A percentile compares a stretch with the other conserved stretches of the same genome.
These are phyloP conservation scores for Plectosphaerella plurivora DNA, from an alignment of 2,329 filamentous ascomycete species.

Conservation along the genomic window DNA sequence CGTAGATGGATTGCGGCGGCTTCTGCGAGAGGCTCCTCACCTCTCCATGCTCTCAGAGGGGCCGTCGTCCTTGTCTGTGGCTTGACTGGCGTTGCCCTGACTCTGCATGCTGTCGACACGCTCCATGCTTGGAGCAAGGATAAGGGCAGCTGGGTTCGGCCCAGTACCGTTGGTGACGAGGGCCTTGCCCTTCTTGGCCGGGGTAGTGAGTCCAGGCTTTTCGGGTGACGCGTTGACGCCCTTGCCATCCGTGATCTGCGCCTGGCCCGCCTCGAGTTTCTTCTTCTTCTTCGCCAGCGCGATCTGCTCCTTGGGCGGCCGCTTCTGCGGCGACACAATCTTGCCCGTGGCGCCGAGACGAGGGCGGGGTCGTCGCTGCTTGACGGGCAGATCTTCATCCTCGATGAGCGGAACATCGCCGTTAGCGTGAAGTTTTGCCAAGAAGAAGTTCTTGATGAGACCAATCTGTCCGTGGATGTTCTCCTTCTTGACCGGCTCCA, in stretches of 20 bases:
- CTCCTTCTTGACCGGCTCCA: slow-evolving; percentile 74
- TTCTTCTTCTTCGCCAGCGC: slow-evolving; percentile 85
- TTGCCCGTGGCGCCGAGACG: slow-evolving; percentile 69
- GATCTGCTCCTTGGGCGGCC: slow-evolving; percentile 76
- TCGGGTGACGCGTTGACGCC: slow-evolving; percentile 27
- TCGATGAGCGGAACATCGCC: slow-evolving; percentile 69
- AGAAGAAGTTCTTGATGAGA: slow-evolving; percentile 86
- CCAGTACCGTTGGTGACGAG: slow-evolving; percentile 28
- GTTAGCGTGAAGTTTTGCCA: slow-evolving; percentile 81
- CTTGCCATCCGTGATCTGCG: slow-evolving; percentile 46
- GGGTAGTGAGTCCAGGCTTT: slow-evolving; percentile 32
- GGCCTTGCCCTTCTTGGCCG: slow-evolving; percentile 49
- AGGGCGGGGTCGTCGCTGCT: slow-evolving; percentile 76
- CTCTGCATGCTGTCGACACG: slow-evolving; percentile 54
- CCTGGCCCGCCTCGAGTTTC: slow-evolving; percentile 56
- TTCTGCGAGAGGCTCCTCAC: slow-evolving; percentile 2
- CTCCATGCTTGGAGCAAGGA: slow-evolving; percentile 49
- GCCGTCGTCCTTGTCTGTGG: slow-evolving; percentile 61
- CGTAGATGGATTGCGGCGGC: not conserved
- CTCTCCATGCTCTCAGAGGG: slow-evolving; percentile 68
- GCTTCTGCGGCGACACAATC: slow-evolving; percentile 80
- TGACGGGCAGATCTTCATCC: slow-evolving; percentile 89
- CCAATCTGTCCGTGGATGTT: slow-evolving; percentile 78
- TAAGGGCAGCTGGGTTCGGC: slow-evolving; percentile 32
- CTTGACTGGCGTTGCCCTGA: slow-evolving; percentile 53